Base-by-base conservation (phyloP, 345 rosid species). In the Pistacia atlantica region DNA sequence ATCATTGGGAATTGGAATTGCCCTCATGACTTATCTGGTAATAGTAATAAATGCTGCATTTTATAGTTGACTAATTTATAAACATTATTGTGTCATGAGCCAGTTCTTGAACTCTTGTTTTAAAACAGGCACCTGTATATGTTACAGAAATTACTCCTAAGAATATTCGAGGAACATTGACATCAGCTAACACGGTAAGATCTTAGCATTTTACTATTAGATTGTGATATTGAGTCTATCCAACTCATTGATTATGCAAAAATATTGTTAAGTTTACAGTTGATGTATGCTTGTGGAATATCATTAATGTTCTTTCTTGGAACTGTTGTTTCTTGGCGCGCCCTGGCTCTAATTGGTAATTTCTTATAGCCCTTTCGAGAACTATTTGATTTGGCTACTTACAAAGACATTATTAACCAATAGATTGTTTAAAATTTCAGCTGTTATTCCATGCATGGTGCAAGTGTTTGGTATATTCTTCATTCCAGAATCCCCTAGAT, bases 401-500 rank as follows among this genome's bases (percentile, higher is more conserved):
- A 13, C 8, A 31, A 4, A 62, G 4, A 28, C 1, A 62, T 31
- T 16, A 37, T 25, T 2, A 16, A 37, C 28, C 4, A 55, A 4
- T 51, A 35, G 18, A 17, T 18, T 11, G 20, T 35, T 65, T 2
- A 57, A 4, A 66, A 33, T 70, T 49, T 68, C 83, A 88, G 93
- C 81, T 74, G 14, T 42, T 62, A 58, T 75, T 60, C 86, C 88
- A 4, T 82, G 79, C 61, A 14, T 82, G 28, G 35, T 82, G n/a
- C 85, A 80, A 11, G 11, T 83, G 11, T 1, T 80, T n/a, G 77
- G 86, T 48, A 18, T 84, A 4, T 81, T 82, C 55, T 89, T 75
- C 83, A 80, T 81, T 75, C 89, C 90, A 0, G 88, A 81, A 67
- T 85, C 90, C 68, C 90, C 86, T 1, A 73, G 87, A 86, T 86